phyloP scores from a whole-genome alignment of 306 rosid genomes.

The Quercus variabilis region DNA sequence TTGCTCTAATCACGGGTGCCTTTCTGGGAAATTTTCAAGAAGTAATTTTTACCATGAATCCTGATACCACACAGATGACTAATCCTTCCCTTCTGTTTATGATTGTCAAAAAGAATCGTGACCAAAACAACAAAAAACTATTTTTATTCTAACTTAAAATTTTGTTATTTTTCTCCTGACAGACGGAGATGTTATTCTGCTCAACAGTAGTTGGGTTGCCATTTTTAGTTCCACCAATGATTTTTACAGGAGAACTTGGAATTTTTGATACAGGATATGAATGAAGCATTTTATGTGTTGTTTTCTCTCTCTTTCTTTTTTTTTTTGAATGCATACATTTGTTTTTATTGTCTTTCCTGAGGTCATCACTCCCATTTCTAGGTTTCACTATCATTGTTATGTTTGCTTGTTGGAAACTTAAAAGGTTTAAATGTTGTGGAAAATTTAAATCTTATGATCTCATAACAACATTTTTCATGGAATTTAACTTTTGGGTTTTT shows the following conservation, averaged over 20 bases:
- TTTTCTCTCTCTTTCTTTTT: neutral
- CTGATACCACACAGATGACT: constrained; percentile 51
- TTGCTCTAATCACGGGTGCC: constrained; percentile 58
- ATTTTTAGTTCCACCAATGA: constrained; percentile 50
- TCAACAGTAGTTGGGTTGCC: constrained; percentile 61
- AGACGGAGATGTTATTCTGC: constrained; percentile 65
- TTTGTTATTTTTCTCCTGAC: constrained; percentile 9
- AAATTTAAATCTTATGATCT: too few species aligned
- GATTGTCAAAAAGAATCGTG: neutral
- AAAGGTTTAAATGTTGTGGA: neutral
- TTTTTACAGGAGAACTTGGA: constrained; percentile 67
- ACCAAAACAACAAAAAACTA: neutral
- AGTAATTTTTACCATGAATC: constrained; percentile 56
- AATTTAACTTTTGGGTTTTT: neutral
- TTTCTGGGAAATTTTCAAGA: constrained; percentile 65
- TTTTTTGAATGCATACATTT: neutral
- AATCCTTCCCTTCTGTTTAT: neutral
- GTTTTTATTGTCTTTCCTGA: neutral
- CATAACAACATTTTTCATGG: too few species aligned
- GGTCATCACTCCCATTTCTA: neutral
- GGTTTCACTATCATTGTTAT: neutral
- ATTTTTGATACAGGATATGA: constrained; percentile 45
- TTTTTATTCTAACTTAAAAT: neutral
- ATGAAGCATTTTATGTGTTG: neutral
- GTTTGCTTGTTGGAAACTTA: neutral